Evolutionary conservation across 805 yeast species (phyloP).

Genomic region (Saitoella complicata): DNA sequence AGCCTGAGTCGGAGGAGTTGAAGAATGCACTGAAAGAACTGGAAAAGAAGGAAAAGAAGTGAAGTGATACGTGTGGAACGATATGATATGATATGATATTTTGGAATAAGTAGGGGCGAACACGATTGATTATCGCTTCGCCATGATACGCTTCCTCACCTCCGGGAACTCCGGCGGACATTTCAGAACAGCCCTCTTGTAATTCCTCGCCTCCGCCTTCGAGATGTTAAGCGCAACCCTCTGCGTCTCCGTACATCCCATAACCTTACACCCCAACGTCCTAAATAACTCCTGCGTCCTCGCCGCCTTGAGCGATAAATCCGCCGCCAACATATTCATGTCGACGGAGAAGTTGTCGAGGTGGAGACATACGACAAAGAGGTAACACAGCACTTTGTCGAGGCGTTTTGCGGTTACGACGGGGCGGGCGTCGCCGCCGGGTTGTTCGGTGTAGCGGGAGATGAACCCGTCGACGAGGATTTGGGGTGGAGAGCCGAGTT

Average conservation of each 20-base stretch:
- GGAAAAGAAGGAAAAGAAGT: neutral
- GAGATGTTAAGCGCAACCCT: conserved; percentile 22
- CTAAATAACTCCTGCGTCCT: conserved; percentile 39
- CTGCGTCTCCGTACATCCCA: conserved; percentile 37
- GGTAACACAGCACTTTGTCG: conserved; percentile 68
- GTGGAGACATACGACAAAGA: conserved; percentile 57
- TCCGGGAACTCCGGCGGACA: conserved; percentile 87
- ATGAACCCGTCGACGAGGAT: conserved; percentile 54
- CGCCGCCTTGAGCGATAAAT: conserved; percentile 64
- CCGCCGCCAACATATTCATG: conserved; percentile 68
- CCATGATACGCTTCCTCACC: conserved; percentile 43
- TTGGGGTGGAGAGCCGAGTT: conserved; percentile 58
- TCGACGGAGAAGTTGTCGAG: conserved; percentile 62
- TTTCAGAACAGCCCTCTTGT: conserved; percentile 66
- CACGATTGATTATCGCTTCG: neutral
- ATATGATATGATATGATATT: neutral
- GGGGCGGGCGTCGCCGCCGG: conserved; percentile 32
- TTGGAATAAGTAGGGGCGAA: neutral
- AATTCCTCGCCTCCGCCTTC: conserved; percentile 27
- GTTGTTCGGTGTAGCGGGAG: conserved; percentile 46
- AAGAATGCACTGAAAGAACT: neutral
- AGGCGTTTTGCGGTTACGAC: conserved; percentile 71
- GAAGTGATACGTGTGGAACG: neutral
- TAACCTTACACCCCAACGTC: conserved; percentile 68
- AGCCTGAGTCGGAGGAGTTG: neutral